A percentile compares a stretch with the other conserved stretches of the same genome.
Evolutionary conservation across 1,284 basidiomycete species (phyloP).

Genomic region (Hortiboletus rubellus): DNA sequence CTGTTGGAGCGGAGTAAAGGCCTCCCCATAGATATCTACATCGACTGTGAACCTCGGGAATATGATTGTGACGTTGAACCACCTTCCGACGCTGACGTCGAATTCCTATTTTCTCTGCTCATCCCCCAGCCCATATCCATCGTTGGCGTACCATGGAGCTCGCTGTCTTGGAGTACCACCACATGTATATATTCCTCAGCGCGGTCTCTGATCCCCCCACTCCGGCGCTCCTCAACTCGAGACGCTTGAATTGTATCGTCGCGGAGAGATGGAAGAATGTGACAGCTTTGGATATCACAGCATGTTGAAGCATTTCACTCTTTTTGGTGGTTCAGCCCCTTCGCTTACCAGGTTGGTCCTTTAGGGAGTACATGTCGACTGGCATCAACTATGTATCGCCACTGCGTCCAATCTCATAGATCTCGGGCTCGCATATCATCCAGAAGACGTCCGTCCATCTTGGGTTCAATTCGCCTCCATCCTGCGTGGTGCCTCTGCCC

Average conservation of each 20-base stretch:
- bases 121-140: slow-evolving; percentile 46
- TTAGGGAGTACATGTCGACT: slow-evolving; percentile 68
- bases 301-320: slow-evolving; percentile 39
- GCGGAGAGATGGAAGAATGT: slow-evolving; percentile 23
- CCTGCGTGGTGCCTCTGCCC: slow-evolving; percentile 46
- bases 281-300: slow-evolving; percentile 33
- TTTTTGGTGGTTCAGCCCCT: slow-evolving; percentile 57
- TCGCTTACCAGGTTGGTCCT: slow-evolving; percentile 46
- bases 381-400: slow-evolving; percentile 49
- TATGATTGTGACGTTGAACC: slow-evolving; percentile 15
- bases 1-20: slow-evolving; percentile 29
- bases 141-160: slow-evolving; percentile 55
- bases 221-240: slow-evolving; percentile 48
- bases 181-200: slow-evolving; percentile 47
- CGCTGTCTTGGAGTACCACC: slow-evolving; percentile 43
- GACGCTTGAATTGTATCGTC: slow-evolving; percentile 48
- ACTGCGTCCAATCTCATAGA: slow-evolving; percentile 40
- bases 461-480: slow-evolving; percentile 50
- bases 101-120: slow-evolving; percentile 48
- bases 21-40: slow-evolving; percentile 24
- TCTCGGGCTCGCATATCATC: slow-evolving; percentile 58
- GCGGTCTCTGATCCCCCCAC: slow-evolving; percentile 40
- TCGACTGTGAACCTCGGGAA: slow-evolving; percentile 23
- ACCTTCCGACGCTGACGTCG: slow-evolving; percentile 34
- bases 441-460: slow-evolving; percentile 57